These are phyloP conservation scores for Erigeron philadelphicus DNA, from an alignment of 140 eudicot species.

Conservation along the genomic window DNA sequence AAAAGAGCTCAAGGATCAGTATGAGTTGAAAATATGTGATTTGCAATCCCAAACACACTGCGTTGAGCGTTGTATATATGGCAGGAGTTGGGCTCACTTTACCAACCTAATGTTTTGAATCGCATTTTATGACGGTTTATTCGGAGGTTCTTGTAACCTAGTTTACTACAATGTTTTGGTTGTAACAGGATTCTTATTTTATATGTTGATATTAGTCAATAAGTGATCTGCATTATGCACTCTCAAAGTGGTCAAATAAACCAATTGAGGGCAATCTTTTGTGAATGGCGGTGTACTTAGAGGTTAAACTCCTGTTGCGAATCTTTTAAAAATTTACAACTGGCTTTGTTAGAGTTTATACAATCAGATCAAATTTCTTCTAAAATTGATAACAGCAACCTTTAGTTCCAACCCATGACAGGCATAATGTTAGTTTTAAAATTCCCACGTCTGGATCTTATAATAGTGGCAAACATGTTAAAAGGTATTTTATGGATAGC, in stretches of 20 bases:
- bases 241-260: background rate
- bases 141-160: background rate
- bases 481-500: background rate
- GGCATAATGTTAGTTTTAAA: background rate
- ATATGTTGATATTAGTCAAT: background rate
- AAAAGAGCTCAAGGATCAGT: too few relatives aligned
- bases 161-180: conserved; percentile 2
- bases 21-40: background rate
- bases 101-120: background rate
- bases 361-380: background rate
- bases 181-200: background rate
- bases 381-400: background rate
- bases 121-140: background rate
- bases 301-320: background rate
- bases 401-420: background rate
- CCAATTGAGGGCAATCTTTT: background rate
- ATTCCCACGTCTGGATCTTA: background rate
- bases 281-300: background rate
- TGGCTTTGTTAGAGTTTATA: background rate
- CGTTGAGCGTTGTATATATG: background rate
- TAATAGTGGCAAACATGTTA: background rate
- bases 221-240: background rate
- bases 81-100: background rate
- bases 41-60: background rate
- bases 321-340: background rate